Base-by-base conservation (phyloP, 441 rosid species). In the Pelargonium australe region DNA sequence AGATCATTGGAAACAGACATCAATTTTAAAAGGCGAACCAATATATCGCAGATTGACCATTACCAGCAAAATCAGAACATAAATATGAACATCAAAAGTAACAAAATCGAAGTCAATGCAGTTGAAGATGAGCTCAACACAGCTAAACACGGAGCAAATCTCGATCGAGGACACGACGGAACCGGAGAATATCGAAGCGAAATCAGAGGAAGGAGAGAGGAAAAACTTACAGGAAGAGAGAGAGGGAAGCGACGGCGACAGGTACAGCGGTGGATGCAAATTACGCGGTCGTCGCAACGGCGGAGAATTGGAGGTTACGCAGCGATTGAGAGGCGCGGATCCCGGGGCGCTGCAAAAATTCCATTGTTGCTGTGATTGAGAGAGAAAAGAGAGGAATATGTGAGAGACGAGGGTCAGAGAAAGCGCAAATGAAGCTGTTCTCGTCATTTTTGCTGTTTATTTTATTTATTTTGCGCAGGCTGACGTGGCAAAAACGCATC, bases 381-480 rank as follows among this genome's bases (percentile, higher is more conserved):
- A 53, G 16, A 53, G 2, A 73, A 77, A 64, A 76, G 63, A 10
- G 60, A 10, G 61, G 65, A 40, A 66, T 60, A 67, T 65, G 75
- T 53, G 74, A 75, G 23, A 25, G 37, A 37, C 68, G 79, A 79
- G 72, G 19, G 63, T 5, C 71, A 66, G 60, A 75, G 78, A 73
- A 78, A 83, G 82, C 85, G 84, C 81, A 82, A 82, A 66, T 70
- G 80, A 77, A 83, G 86, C 82, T 79, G 81, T 63, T 64, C 45
- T 53, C 53, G 9, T 65, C 9, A 40, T 43, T 23, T 28, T 64
- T 25, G 13, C 23, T 16, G 4, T 5, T 63, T 55, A n/a, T 20
- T 20, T 20, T 20, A 20, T 20, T 20, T 53, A 53, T 55, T 55
- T 55, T 20, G 10, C 25, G 0, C 25, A n/a, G 16, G 9, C 20